phyloP scores from a whole-genome alignment of 345 rosid species.

The Acer negundo region DNA sequence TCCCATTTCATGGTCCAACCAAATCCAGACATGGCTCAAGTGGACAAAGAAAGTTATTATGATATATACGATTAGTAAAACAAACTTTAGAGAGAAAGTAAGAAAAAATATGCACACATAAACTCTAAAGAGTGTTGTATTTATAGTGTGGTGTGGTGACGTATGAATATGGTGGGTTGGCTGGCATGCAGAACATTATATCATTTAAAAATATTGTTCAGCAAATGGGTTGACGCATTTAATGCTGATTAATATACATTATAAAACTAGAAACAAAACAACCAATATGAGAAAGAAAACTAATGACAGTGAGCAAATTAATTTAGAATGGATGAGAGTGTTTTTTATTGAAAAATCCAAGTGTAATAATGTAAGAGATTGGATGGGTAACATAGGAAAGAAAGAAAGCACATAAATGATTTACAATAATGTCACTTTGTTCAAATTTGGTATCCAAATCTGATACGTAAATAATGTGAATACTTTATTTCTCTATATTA shows the following conservation, averaged over 20 bases:
- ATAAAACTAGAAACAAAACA: constrained; percentile 2
- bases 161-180: not conserved
- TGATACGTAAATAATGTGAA: too few relatives aligned
- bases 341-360: constrained; percentile 11
- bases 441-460: too few relatives aligned
- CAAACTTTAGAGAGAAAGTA: too few relatives aligned
- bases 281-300: not conserved
- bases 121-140: not conserved
- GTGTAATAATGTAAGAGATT: not conserved
- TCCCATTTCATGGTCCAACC: constrained; percentile 22
- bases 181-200: too few relatives aligned
- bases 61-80: too few relatives aligned
- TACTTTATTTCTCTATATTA: too few relatives aligned
- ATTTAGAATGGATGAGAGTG: not conserved
- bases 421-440: too few relatives aligned
- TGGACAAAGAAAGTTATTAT: too few relatives aligned
- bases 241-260: constrained; percentile 17
- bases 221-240: not conserved
- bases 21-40: constrained; percentile 23
- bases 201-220: too few relatives aligned
- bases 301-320: not conserved
- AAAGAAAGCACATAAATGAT: too few relatives aligned
- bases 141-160: constrained; percentile 3
- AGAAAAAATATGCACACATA: not conserved
- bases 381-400: too few relatives aligned